Evolutionary conservation across 2,329 filamentous ascomycete genomes (phyloP).

Genomic region (Madurella fahalii): DNA sequence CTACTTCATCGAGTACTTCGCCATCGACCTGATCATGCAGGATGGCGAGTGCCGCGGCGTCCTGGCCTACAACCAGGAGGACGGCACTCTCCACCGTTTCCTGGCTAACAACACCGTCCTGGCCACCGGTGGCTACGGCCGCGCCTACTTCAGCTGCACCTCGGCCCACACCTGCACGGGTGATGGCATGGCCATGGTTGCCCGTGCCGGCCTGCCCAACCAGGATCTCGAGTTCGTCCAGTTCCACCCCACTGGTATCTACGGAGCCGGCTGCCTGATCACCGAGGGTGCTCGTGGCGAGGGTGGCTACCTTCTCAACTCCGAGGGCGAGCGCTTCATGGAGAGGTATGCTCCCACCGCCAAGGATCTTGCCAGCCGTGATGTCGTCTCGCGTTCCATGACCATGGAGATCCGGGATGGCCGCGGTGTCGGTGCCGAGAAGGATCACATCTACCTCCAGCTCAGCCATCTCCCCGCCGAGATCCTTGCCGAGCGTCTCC

Average conservation of each 20-base stretch:
- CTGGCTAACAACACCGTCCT: constrained; percentile 94
- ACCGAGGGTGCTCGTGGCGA: constrained; percentile 97
- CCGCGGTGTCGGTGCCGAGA: constrained; percentile 91
- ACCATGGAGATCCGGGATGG: constrained; percentile 97
- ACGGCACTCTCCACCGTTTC: constrained; percentile 96
- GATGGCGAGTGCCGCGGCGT: constrained; percentile 95
- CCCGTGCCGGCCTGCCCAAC: constrained; percentile 93
- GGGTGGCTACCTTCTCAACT: constrained; percentile 96
- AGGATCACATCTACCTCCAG: constrained; percentile 98
- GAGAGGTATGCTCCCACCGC: constrained; percentile 96
- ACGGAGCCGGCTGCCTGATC: constrained; percentile 95
- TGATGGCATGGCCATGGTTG: constrained; percentile 99
- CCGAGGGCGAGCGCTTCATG: constrained; percentile 98
- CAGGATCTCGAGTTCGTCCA: constrained; percentile 99
- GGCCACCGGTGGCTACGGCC: constrained; percentile 94
- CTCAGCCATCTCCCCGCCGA: constrained; percentile 91
- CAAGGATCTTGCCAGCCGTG: constrained; percentile 94
- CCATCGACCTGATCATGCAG: constrained; percentile 95
- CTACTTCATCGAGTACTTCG: constrained; percentile 99
- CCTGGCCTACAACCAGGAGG: constrained; percentile 96
- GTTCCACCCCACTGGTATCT: constrained; percentile 99
- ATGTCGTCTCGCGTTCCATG: constrained; percentile 97
- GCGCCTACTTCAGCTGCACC: constrained; percentile 97
- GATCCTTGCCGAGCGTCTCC: constrained; percentile 90
- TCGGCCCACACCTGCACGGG: constrained; percentile 98